Evolutionary conservation across 78 protist genomes (phyloP), one percentile per base, ranked within the genome.

Genomic region (Dictyostelium brefeldianum): DNA sequence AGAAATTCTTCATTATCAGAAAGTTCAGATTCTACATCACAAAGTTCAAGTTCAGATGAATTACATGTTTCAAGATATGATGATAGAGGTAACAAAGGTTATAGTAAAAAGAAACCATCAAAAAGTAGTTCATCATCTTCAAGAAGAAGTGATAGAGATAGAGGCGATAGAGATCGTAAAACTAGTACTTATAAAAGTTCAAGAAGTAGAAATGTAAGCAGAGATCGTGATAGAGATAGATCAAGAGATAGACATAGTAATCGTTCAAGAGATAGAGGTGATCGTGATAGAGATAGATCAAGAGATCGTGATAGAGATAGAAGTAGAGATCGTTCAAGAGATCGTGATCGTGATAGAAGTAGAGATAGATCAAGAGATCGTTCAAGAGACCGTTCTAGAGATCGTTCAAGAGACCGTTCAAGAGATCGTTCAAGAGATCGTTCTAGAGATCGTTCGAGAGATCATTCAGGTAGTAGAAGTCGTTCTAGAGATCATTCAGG

Each of bases 1-100:
- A 80, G 93, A 48, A 80, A 78, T 11, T 77, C 93, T 2, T 78
- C 93, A 1, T 57, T 87, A 1, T 77, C 84, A 1, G 93, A 87
- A 11, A 62, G 70, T 10, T 77, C 93, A 46, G 93, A 87, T 27
- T 62, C 75, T 25, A 31, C 46, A 20, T 87, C 93, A 0, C 41
- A 36, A 10, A 46, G 50, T 18, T 48, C 83, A 17, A 87, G 93
- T 41, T 87, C 93, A 18, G 93, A 87, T 54, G 93, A 77, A 36
- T 36, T 36, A 36, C 36, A 77, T 29, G 27, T 41, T 17, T 27
- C 29, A 17, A 78, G 84, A 57, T 84, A 84, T n/a, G 73, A 59
- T 7, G 81, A 83, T 18, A 7, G 41, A 12, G 29, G 20, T 20
- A 48, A 53, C 31, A 53, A 27, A 48, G 29, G 27, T n/a, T 67